phyloP scores from a whole-genome alignment of 2,329 filamentous ascomycete genomes.

The Alternaria infectoria region DNA sequence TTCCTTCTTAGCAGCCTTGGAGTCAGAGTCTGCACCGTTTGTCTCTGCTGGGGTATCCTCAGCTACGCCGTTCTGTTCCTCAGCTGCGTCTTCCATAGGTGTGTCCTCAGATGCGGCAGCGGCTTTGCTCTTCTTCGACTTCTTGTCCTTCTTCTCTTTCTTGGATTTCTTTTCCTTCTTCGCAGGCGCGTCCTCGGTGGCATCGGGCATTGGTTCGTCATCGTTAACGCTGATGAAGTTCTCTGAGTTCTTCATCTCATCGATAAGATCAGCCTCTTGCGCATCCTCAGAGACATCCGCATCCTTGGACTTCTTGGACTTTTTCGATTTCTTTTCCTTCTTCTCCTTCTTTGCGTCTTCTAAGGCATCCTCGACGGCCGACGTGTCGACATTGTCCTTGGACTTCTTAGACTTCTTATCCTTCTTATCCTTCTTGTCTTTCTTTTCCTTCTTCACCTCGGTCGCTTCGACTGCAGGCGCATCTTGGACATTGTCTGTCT shows the following conservation, averaged over 20 bases:
- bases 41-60: conserved; percentile 18
- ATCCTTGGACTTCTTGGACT: conserved; percentile 33
- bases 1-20: conserved; percentile 26
- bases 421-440: conserved; percentile 27
- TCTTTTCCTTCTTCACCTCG: conserved; percentile 26
- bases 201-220: conserved; percentile 29
- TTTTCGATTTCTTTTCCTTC: conserved; percentile 30
- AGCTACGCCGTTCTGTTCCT: conserved; percentile 11
- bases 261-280: conserved; percentile 19
- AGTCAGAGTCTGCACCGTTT: conserved; percentile 18
- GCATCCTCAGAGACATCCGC: conserved; percentile 7
- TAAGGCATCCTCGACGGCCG: conserved; percentile 6
- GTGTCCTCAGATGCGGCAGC: conserved; percentile 11
- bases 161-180: conserved; percentile 33
- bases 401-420: conserved; percentile 33
- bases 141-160: conserved; percentile 33
- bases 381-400: conserved; percentile 13
- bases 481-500: conserved; percentile 21
- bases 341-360: conserved; percentile 20
- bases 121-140: conserved; percentile 23
- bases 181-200: conserved; percentile 15
- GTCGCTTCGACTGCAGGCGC: conserved; percentile 18
- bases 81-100: conserved; percentile 12
- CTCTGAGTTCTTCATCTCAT: conserved; percentile 18
- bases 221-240: conserved; percentile 23